Evolutionary conservation across 2,329 filamentous ascomycete species (phyloP).

Genomic region (Xylaria polymorpha): DNA sequence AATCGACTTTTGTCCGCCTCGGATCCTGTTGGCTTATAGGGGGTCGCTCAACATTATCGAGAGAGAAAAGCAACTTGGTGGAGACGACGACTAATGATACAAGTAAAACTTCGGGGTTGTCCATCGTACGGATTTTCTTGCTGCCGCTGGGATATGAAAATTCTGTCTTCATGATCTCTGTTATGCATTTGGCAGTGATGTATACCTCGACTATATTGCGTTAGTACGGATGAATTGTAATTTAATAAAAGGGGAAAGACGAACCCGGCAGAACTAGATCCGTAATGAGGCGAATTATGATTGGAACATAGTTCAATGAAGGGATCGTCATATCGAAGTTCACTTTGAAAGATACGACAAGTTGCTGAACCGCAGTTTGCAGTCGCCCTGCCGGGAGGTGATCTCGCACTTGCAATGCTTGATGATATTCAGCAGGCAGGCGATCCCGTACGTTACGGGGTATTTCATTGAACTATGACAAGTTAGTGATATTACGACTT

Average conservation of each 20-base stretch:
- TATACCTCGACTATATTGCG: conserved; percentile 70
- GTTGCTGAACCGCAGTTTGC: conserved; percentile 70
- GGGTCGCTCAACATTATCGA: conserved; percentile 68
- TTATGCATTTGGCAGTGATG: conserved; percentile 67
- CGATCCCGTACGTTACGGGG: conserved; percentile 73
- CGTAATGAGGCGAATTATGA: conserved; percentile 76
- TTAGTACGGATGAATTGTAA: conserved; percentile 42
- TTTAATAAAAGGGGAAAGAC: not conserved
- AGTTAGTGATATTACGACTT: conserved; percentile 19
- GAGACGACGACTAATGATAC: conserved; percentile 77
- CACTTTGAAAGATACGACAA: conserved; percentile 71
- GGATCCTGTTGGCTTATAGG: conserved; percentile 65
- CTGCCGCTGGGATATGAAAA: conserved; percentile 68
- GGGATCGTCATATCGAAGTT: conserved; percentile 80
- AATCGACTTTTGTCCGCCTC: conserved; percentile 72
- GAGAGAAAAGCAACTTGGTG: conserved; percentile 82
- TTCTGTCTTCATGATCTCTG: conserved; percentile 60
- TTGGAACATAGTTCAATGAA: conserved; percentile 73
- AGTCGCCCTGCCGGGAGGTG: conserved; percentile 67
- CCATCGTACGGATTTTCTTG: conserved; percentile 60
- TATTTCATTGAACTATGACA: conserved; percentile 63
- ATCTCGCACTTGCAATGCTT: conserved; percentile 65
- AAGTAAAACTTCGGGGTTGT: conserved; percentile 80
- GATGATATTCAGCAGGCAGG: conserved; percentile 71
- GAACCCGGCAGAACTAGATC: conserved; percentile 79